Conservation (phyloP, 73 alveolate species). For the Paraurostyla sp. region DNA sequence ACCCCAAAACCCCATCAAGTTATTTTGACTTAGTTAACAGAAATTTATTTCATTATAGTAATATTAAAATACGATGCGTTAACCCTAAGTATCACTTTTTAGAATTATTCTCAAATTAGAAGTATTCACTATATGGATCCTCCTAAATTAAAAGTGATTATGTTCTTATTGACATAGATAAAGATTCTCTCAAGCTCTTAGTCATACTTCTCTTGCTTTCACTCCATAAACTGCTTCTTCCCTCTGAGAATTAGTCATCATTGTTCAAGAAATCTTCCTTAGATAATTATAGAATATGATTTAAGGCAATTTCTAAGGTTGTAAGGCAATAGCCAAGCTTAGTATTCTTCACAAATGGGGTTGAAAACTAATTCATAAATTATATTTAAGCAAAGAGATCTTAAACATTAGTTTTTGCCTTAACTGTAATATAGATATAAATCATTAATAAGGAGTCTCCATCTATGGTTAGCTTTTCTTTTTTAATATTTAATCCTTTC, state of each 20-base stretch:
- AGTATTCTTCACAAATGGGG: constrained; percentile 23
- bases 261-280: constrained; percentile 13
- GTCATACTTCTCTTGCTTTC: constrained; percentile 35
- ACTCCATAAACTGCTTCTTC: constrained; percentile 34
- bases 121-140: constrained; percentile 36
- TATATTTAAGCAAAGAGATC: constrained; percentile 40
- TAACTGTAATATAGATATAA: constrained; percentile 9
- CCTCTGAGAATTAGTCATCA: background rate
- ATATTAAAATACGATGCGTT: too few relatives aligned
- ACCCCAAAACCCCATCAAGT: too few relatives aligned
- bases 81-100: background rate
- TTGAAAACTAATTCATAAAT: constrained; percentile 40
- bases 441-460: constrained; percentile 50
- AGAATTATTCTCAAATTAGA: background rate
- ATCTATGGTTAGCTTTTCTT: constrained; percentile 16
- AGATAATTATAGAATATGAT: constrained; percentile 17
- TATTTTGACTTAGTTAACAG: too few relatives aligned
- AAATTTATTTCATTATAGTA: too few relatives aligned
- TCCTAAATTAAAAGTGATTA: constrained; percentile 25
- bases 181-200: constrained; percentile 13
- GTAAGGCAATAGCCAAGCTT: constrained; percentile 54
- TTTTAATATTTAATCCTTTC: constrained; percentile 32
- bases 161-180: background rate
- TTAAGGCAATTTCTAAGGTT: constrained; percentile 48
- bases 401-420: constrained; percentile 6